These are phyloP conservation scores for Ilyonectria sp. DNA, from an alignment of 2,329 filamentous ascomycete species.

Conservation along the genomic window DNA sequence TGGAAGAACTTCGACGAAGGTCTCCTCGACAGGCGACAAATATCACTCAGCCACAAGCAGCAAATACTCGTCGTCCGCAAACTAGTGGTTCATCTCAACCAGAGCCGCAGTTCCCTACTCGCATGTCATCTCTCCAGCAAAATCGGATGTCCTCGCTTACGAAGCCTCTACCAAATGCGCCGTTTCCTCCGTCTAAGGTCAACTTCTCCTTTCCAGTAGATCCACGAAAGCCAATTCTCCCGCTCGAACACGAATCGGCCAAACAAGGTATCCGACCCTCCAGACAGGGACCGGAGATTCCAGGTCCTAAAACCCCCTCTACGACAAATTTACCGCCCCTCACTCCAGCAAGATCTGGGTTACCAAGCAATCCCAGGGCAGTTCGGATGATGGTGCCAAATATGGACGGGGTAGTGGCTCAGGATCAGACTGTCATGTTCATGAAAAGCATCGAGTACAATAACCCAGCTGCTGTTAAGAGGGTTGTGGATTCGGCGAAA, in stretches of 20 bases:
- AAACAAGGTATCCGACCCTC: constrained; percentile 52
- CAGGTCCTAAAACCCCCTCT: not conserved
- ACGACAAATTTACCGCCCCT: constrained; percentile 57
- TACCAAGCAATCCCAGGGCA: constrained; percentile 64
- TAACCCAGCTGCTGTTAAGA: constrained; percentile 64
- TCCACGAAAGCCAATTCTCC: constrained; percentile 43
- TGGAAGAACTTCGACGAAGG: constrained; percentile 65
- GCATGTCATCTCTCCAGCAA: constrained; percentile 4
- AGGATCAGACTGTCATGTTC: constrained; percentile 68
- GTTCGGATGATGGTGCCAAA: constrained; percentile 51
- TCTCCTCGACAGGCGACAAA: constrained; percentile 61
- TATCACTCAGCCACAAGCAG: not conserved
- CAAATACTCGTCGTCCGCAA: constrained; percentile 4
- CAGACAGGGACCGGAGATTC: constrained; percentile 34
- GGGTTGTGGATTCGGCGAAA: constrained; percentile 62
- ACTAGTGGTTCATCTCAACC: not conserved
- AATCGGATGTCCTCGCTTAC: not conserved
- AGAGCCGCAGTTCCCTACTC: not conserved
- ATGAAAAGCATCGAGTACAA: constrained; percentile 71
- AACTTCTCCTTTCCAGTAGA: constrained; percentile 46
- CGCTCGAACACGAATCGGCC: constrained; percentile 50
- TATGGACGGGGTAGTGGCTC: constrained; percentile 45
- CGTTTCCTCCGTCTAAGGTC: constrained; percentile 27
- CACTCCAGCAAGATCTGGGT: constrained; percentile 61
- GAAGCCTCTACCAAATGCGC: constrained; percentile 20